phyloP scores from a whole-genome alignment of 2,329 filamentous ascomycete genomes.

The Myriosclerotinia duriaeana region DNA sequence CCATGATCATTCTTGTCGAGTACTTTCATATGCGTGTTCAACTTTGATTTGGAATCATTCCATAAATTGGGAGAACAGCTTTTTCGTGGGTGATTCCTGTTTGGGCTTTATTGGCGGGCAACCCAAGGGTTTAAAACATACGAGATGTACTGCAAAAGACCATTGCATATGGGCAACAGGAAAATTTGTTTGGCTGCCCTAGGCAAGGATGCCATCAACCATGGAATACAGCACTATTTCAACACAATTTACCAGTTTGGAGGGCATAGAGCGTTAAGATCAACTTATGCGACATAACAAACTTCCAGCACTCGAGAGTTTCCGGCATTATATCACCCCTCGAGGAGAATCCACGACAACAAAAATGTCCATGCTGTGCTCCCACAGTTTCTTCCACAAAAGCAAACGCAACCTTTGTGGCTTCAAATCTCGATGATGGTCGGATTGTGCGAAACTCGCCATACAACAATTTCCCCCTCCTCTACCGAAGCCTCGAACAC shows the following conservation, averaged over 20 bases:
- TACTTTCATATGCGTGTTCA: too few species aligned
- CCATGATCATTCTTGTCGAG: slow-evolving; percentile 1
- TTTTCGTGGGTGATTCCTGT: not conserved
- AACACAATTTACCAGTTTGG: not conserved
- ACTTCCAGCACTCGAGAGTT: not conserved
- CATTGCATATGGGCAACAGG: not conserved
- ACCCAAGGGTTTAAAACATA: not conserved
- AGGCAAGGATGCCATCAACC: not conserved
- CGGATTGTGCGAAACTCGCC: not conserved
- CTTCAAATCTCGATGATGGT: not conserved
- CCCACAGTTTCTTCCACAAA: not conserved
- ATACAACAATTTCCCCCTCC: not conserved
- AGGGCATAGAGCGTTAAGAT: not conserved
- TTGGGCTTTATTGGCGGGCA: not conserved
- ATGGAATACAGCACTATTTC: not conserved
- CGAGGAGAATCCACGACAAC: not conserved
- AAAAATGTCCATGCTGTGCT: not conserved
- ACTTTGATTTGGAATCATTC: not conserved
- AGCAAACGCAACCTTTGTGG: not conserved
- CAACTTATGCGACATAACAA: not conserved
- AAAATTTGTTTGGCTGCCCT: not conserved
- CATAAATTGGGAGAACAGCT: not conserved
- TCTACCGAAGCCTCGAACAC: not conserved
- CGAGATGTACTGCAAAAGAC: not conserved
- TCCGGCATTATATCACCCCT: not conserved